A percentile compares a stretch with the other conserved stretches of the same genome.
These are phyloP conservation scores for Sequoia sempervirens DNA, from an alignment of 75 land plant species.

Conservation along the genomic window DNA sequence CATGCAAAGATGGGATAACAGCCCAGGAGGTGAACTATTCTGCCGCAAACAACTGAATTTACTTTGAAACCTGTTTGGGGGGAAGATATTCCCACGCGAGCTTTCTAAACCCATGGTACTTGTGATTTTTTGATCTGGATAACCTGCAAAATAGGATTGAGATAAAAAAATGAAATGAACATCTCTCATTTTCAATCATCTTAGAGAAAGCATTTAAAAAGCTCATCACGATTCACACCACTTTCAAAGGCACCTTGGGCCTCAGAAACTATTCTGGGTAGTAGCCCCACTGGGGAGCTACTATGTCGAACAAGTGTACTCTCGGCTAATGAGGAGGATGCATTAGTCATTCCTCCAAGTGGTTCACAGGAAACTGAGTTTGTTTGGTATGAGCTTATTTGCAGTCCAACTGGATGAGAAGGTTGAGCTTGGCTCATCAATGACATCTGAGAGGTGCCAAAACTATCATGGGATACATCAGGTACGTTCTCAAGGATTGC, in stretches of 20 bases:
- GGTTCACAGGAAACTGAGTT: background rate
- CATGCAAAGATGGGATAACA: slow-evolving; percentile 35
- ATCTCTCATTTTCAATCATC: background rate
- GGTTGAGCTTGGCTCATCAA: slow-evolving; percentile 1
- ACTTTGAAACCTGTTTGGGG: slow-evolving; percentile 18
- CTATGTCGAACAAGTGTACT: slow-evolving; percentile 39
- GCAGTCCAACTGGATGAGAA: too few species aligned
- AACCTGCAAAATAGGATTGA: background rate
- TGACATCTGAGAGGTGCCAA: slow-evolving; percentile 4
- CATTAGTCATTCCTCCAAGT: background rate
- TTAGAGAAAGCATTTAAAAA: background rate
- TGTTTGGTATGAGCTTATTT: too few species aligned
- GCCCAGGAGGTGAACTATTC: slow-evolving; percentile 29
- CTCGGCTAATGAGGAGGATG: slow-evolving; percentile 6
- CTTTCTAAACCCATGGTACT: background rate
- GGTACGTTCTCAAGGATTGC: slow-evolving; percentile 12
- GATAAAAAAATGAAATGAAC: background rate
- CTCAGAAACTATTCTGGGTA: slow-evolving; percentile 1
- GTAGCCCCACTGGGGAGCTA: slow-evolving; percentile 57
- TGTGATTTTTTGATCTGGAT: background rate
- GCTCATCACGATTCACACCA: background rate
- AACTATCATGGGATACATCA: slow-evolving; percentile 8
- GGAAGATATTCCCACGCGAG: background rate
- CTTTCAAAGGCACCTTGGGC: slow-evolving; percentile 4
- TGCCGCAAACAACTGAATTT: slow-evolving; percentile 30